Evolutionary conservation across 1,284 basidiomycete species (phyloP), one percentile per base, ranked within the genome.

Genomic region (Ceratobasidium papillatum): DNA sequence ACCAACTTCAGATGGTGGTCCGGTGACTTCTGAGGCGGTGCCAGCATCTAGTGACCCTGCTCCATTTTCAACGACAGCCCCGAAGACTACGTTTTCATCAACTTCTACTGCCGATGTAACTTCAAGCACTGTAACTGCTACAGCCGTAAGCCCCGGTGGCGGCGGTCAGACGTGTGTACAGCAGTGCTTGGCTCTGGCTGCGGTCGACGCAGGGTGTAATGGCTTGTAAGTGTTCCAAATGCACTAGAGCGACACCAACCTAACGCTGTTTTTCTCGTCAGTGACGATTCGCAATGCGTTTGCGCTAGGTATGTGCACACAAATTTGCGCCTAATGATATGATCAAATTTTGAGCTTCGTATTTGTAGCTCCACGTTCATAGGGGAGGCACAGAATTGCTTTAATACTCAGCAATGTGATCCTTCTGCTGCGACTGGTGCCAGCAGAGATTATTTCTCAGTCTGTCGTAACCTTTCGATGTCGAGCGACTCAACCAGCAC

Each of bases 121-220:
- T 17, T 47, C 45, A 19, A 9, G 3, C 45, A 47, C 45, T 11
- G 8, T n/a, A 47, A 32, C 11, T 27, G 14, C 41, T 25, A 43
- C 68, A 17, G 38, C 68, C 17, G 9, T 45, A 25, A 34, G 41
- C n/a, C 58, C 69, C 3, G 22, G 19, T 52, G 69, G 69, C 27
- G 58, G 56, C 9, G 68, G 64, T 17, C n/a, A 30, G 32, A 54
- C 14, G 7, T 66, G 64, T 25, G 49, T 54, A 22, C 64, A 66
- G 34, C 2, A 30, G n/a, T 66, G 64, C 49, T 8, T 66, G 49
- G 30, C 49, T 38, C 30, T 8, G 27, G 64, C 64, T 1, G 64
- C 64, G 14, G n/a, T 14, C 25, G 27, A 25, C 1, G 11, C 47
- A 2, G 64, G 64, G 25, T 66, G 64, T 49, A 54, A 14, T 9